phyloP scores from a whole-genome alignment of 768 basidiomycete species.

The Mrakia gelida region DNA sequence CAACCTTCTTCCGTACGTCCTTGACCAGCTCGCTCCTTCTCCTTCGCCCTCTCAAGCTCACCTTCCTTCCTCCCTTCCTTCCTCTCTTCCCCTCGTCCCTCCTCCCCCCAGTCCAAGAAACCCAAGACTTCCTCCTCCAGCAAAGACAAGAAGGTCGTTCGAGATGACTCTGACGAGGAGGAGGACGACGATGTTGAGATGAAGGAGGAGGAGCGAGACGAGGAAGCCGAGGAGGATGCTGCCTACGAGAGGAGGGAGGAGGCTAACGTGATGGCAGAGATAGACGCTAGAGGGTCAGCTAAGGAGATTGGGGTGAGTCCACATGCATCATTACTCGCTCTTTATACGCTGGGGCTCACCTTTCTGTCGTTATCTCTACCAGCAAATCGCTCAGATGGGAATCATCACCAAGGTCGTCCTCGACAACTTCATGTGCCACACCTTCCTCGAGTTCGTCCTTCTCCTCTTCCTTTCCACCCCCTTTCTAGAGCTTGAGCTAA shows the following conservation, averaged over 20 bases:
- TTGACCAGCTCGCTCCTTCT: background rate
- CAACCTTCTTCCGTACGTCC: background rate
- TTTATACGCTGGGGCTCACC: background rate
- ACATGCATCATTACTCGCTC: background rate
- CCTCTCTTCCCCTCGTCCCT: background rate
- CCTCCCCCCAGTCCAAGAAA: background rate
- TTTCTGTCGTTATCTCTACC: background rate
- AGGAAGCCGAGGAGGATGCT: slow-evolving; percentile 7
- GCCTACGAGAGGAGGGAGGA: background rate
- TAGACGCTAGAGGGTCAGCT: background rate
- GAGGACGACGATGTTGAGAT: slow-evolving; percentile 57
- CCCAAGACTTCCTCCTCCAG: background rate
- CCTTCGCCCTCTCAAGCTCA: background rate
- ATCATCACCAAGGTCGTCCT: slow-evolving; percentile 81
- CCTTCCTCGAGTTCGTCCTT: slow-evolving; percentile 47
- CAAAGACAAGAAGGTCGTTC: background rate
- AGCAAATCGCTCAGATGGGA: slow-evolving; percentile 80
- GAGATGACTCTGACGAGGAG: slow-evolving; percentile 43
- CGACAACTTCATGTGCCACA: slow-evolving; percentile 91
- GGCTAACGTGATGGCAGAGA: slow-evolving; percentile 8
- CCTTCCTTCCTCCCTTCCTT: background rate
- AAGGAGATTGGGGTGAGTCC: slow-evolving; percentile 19
- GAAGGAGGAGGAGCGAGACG: slow-evolving; percentile 27
- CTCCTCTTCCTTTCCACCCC: background rate
- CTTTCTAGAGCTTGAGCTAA: no score